These are phyloP conservation scores for Trichoderma harzianum DNA, from an alignment of 2,329 filamentous ascomycete genomes.

Conservation along the genomic window DNA sequence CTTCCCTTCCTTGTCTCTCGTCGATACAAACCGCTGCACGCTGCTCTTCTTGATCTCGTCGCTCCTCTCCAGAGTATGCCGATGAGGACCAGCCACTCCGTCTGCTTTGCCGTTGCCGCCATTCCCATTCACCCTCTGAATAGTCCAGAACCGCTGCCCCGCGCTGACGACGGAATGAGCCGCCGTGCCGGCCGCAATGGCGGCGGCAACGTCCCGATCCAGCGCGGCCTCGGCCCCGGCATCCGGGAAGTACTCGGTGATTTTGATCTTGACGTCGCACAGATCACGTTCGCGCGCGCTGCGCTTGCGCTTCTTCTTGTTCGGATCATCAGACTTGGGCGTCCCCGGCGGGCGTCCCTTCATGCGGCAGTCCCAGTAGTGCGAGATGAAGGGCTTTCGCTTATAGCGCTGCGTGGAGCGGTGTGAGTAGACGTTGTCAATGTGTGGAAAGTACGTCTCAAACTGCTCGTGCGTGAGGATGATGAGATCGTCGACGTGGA, in stretches of 20 bases:
- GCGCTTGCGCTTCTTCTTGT: constrained; percentile 78
- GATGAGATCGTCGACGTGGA: constrained; percentile 71
- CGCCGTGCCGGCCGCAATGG: constrained; percentile 16
- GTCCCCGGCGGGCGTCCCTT: constrained; percentile 77
- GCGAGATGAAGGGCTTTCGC: constrained; percentile 75
- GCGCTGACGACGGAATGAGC: constrained; percentile 27
- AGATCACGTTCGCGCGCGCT: constrained; percentile 70
- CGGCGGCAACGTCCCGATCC: constrained; percentile 25
- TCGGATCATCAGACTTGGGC: constrained; percentile 73
- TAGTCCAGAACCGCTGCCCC: constrained; percentile 64
- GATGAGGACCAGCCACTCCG: constrained; percentile 68
- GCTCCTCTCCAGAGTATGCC: constrained; percentile 68
- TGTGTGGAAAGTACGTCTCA: constrained; percentile 76
- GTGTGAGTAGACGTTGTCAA: constrained; percentile 83
- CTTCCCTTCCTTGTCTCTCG: constrained; percentile 63
- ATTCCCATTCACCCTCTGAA: constrained; percentile 75
- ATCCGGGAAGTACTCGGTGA: constrained; percentile 72
- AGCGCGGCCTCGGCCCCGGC: constrained; percentile 31
- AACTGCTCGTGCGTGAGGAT: constrained; percentile 74
- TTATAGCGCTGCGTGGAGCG: constrained; percentile 79
- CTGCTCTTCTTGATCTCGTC: constrained; percentile 81
- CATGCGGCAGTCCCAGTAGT: constrained; percentile 81
- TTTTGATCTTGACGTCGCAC: constrained; percentile 86
- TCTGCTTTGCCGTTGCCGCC: constrained; percentile 70
- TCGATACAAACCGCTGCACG: constrained; percentile 62